Evolutionary conservation across 2,329 filamentous ascomycete genomes (phyloP).

Genomic region (Pestalotiopsis sp.): DNA sequence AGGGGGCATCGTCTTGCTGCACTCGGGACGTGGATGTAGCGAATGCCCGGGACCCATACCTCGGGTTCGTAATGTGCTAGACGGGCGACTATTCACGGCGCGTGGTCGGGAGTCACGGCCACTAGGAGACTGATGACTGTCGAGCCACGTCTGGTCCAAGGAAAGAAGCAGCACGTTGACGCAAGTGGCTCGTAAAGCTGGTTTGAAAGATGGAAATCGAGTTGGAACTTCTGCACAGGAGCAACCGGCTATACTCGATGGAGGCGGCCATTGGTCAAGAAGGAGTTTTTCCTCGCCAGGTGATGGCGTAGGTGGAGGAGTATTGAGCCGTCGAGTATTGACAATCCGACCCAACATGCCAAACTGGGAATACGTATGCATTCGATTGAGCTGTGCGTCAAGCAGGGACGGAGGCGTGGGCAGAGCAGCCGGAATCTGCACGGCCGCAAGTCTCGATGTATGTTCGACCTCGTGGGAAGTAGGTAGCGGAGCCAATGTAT

Average conservation of each 20-base stretch:
- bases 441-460: not conserved
- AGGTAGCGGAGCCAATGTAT: not conserved
- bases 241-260: constrained; percentile 1
- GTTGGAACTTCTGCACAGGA: not conserved
- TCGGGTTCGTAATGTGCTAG: not conserved
- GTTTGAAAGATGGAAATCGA: not conserved
- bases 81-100: not conserved
- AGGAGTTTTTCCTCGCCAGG: not conserved
- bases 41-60: not conserved
- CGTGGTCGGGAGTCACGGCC: not conserved
- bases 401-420: not conserved
- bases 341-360: not conserved
- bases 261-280: not conserved
- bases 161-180: constrained; percentile 5
- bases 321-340: not conserved
- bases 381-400: constrained; percentile 11
- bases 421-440: not conserved
- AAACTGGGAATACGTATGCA: not conserved
- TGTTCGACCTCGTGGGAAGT: not conserved
- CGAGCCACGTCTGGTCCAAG: not conserved
- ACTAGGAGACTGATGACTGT: not conserved
- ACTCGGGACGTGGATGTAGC: not conserved
- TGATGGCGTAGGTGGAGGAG: constrained; percentile 4
- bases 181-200: constrained; percentile 2
- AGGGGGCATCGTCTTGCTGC: not conserved